phyloP scores from a whole-genome alignment of 805 yeast species.

The Teunomyces lycoperdinae region DNA sequence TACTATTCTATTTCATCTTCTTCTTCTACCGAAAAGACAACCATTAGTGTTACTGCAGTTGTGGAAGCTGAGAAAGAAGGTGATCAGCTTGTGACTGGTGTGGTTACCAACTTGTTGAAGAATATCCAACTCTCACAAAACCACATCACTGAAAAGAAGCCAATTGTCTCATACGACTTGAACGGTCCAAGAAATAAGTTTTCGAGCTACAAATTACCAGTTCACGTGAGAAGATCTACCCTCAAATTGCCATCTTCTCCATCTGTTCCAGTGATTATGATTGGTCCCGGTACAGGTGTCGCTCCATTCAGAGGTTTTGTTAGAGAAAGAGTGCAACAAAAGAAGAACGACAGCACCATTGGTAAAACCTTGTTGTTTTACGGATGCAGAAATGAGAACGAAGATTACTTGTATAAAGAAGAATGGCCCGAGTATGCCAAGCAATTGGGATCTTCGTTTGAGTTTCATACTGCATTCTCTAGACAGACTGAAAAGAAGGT shows the following conservation, averaged over 20 bases:
- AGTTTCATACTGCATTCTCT: slow-evolving; percentile 81
- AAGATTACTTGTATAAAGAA: slow-evolving; percentile 81
- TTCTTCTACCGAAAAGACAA: slow-evolving; percentile 68
- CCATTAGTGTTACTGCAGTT: slow-evolving; percentile 84
- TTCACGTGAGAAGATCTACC: slow-evolving; percentile 91
- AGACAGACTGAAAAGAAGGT: slow-evolving; percentile 62
- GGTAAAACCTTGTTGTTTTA: slow-evolving; percentile 79
- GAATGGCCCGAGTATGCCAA: slow-evolving; percentile 84
- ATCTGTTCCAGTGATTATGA: slow-evolving; percentile 77
- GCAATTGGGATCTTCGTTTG: slow-evolving; percentile 58
- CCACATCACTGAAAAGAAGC: slow-evolving; percentile 27
- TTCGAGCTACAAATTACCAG: slow-evolving; percentile 64
- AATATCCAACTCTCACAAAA: slow-evolving; percentile 64
- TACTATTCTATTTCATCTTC: slow-evolving; percentile 96
- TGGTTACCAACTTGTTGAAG: slow-evolving; percentile 83
- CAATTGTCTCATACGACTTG: slow-evolving; percentile 62
- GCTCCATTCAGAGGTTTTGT: slow-evolving; percentile 97
- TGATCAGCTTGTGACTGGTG: slow-evolving; percentile 62
- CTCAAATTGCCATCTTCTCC: slow-evolving; percentile 91
- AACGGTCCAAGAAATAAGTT: slow-evolving; percentile 76
- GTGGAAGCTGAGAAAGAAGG: slow-evolving; percentile 61
- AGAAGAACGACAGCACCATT: slow-evolving; percentile 35
- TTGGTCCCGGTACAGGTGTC: slow-evolving; percentile 98
- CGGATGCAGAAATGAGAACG: slow-evolving; percentile 78
- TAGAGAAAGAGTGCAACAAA: slow-evolving; percentile 71